Base-by-base conservation (phyloP, 2,329 filamentous ascomycete genomes). In the Lojkania enalia region DNA sequence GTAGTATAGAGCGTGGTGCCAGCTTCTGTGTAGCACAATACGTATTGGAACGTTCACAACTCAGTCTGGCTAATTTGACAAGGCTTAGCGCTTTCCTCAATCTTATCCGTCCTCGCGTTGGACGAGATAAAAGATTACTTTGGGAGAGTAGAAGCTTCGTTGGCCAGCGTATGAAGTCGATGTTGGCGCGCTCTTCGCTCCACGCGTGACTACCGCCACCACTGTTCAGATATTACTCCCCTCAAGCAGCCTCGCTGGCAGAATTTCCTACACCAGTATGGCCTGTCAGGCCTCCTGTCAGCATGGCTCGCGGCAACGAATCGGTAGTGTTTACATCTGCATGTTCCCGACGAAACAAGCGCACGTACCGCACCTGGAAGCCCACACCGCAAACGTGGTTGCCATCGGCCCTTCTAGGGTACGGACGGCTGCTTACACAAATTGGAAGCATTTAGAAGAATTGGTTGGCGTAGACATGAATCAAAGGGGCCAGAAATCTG, bases 351-450 rank as follows among this genome's bases (percentile, higher is more conserved):
- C 45, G 37, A 57, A 44, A 66, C 62, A 62, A 55, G 46, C 54
- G 61, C 61, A 65, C 62, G 59, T 55, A 48, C 61, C 47, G 48
- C 23, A 35, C 49, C 46, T 55, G 40, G 52, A 52, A 46, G 35
- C 44, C 55, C 42, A 47, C 41, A 33, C 47, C 51, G 57, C 63
- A 68, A 69, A 69, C 65, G 63, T 67, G 64, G 60, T 54, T 44
- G 49, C 47, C 23, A n/a, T 11, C 30, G 9, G 11, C 16, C 6
- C 30, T 15, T 15, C 6, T 33, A 12, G 9, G 30, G 14, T 9
- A 33, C 30, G 14, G 30, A 9, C 30, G 30, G 30, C 14, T 11
- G 30, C 30, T 16, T 16, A 6, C 30, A 12, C 30, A 33, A 33
- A 9, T 33, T 9, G 9, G 9, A 9, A 16, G 6, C 7, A 9